A percentile compares a stretch with the other conserved stretches of the same genome.
Conservation (phyloP, 305 asterid genomes). For the Fraxinus velutina region DNA sequence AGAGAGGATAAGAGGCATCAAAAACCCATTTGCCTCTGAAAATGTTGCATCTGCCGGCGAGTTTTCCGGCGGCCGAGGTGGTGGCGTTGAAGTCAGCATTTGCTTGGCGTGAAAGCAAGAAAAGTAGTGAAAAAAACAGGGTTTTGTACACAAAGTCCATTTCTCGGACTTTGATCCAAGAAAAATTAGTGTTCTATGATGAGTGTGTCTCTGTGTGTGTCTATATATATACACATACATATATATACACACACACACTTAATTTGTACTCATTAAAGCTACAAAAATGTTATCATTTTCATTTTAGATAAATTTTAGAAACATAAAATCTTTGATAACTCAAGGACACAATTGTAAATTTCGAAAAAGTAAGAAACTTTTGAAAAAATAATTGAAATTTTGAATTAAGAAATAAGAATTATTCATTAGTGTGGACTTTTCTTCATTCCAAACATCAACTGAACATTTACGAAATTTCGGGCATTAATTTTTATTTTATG, state of each 20-base stretch:
- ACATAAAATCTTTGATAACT: neutral
- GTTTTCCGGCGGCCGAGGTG: neutral
- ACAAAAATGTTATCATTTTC: neutral
- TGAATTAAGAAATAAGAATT: neutral
- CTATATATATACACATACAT: too few species aligned
- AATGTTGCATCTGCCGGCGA: neutral
- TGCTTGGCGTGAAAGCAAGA: neutral
- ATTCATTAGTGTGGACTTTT: neutral
- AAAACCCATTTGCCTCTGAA: slow-evolving; percentile 1
- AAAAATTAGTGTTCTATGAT: neutral
- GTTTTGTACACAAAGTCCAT: neutral
- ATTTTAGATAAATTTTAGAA: neutral
- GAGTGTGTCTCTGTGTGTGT: neutral
- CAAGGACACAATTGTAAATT: neutral
- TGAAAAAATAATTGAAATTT: neutral
- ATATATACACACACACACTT: neutral
- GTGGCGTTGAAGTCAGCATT: neutral
- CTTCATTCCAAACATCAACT: neutral
- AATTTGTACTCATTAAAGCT: neutral
- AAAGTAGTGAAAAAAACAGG: neutral
- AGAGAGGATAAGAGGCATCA: slow-evolving; percentile 8
- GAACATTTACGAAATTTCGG: neutral
- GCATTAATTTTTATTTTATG: neutral
- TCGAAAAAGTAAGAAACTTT: neutral
- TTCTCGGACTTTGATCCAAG: neutral